These are phyloP conservation scores for Dryas alaskensis DNA, from an alignment of 306 rosid species.

Conservation along the genomic window DNA sequence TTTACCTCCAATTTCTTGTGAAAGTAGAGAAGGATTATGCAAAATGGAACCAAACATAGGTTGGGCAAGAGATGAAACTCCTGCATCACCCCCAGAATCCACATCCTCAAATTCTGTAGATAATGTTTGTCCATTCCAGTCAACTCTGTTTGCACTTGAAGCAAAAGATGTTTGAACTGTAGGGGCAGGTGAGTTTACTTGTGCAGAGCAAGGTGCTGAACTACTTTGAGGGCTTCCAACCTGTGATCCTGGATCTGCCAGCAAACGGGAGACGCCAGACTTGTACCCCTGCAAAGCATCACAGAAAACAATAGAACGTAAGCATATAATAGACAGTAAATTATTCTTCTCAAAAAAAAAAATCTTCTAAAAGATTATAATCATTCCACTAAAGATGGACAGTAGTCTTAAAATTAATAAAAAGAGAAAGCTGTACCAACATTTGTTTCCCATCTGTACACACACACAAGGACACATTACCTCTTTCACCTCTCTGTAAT, in stretches of 20 bases:
- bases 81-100: slow-evolving; percentile 40
- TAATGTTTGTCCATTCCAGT: slow-evolving; percentile 31
- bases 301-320: slow-evolving; percentile 13
- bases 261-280: slow-evolving; percentile 44
- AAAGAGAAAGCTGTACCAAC: background rate
- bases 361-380: background rate
- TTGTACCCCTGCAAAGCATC: slow-evolving; percentile 53
- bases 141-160: slow-evolving; percentile 36
- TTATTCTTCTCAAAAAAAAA: no score
- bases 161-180: slow-evolving; percentile 42
- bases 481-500: slow-evolving; percentile 67
- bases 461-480: slow-evolving; percentile 30
- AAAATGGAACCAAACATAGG: slow-evolving; percentile 32
- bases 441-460: background rate
- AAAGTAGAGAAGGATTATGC: slow-evolving; percentile 29
- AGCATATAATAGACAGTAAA: slow-evolving; percentile 20
- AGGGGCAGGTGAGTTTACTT: slow-evolving; percentile 34
- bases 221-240: slow-evolving; percentile 44
- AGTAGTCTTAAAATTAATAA: background rate
- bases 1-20: slow-evolving; percentile 44
- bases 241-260: slow-evolving; percentile 40
- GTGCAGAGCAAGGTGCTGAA: slow-evolving; percentile 37
- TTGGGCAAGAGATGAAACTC: slow-evolving; percentile 32
- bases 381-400: slow-evolving; percentile 3
- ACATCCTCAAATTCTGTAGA: slow-evolving; percentile 42